A percentile compares a stretch with the other conserved stretches of the same genome.
These are phyloP conservation scores for Ceratobasidium sp. DNA, from an alignment of 1,284 basidiomycete genomes.

Conservation along the genomic window DNA sequence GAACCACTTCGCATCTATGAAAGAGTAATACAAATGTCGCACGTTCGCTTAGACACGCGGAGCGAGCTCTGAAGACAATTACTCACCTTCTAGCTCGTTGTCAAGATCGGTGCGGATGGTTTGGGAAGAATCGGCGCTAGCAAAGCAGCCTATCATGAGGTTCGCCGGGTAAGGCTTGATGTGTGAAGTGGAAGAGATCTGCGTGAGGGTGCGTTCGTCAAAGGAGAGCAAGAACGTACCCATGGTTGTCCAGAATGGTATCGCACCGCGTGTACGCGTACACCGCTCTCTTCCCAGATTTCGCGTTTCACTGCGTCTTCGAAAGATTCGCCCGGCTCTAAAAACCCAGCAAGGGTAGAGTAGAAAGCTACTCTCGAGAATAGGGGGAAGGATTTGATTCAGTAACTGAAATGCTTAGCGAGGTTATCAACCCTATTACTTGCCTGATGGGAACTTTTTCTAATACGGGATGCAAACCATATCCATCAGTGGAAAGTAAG, in stretches of 20 bases:
- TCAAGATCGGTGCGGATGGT: conserved; percentile 90
- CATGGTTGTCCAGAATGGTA: conserved; percentile 78
- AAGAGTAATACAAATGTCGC: conserved; percentile 15
- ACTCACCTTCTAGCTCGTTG: conserved; percentile 91
- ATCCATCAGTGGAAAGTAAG: conserved; percentile 7
- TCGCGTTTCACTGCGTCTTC: conserved; percentile 95
- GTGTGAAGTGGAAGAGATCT: conserved; percentile 12
- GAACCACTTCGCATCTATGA: conserved; percentile 90
- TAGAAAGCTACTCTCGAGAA: conserved; percentile 67
- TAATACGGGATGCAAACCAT: conserved; percentile 54
- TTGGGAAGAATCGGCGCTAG: conserved; percentile 77
- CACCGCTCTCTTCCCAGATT: conserved; percentile 95
- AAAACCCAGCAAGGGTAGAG: conserved; percentile 91
- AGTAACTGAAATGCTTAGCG: conserved; percentile 58
- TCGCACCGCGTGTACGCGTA: conserved; percentile 83
- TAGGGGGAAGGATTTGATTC: conserved; percentile 50
- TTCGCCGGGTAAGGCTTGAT: conserved; percentile 86
- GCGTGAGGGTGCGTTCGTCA: conserved; percentile 53
- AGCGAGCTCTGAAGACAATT: not conserved
- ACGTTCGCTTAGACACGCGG: not conserved
- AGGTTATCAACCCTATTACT: conserved; percentile 49
- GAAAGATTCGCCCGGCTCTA: conserved; percentile 94
- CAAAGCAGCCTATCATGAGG: conserved; percentile 93
- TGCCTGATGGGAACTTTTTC: conserved; percentile 73
- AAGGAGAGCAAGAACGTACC: conserved; percentile 47